phyloP scores from a whole-genome alignment of 345 rosid genomes.

The Xanthoceras sorbifolium region DNA sequence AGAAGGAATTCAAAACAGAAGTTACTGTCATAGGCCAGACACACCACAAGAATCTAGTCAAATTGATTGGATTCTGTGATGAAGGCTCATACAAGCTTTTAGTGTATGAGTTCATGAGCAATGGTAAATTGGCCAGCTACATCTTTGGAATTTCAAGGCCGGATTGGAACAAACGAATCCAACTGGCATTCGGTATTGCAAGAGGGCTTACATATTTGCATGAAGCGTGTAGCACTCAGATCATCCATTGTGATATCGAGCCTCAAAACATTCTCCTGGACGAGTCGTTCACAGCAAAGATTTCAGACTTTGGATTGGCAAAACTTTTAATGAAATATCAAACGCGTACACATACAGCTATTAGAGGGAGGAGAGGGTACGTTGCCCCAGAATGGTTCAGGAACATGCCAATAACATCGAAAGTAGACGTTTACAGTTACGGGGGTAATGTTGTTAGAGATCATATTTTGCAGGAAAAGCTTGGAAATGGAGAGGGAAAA shows the following conservation, averaged over 20 bases:
- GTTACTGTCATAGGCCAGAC: background rate
- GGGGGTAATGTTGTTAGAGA: conserved; percentile 30
- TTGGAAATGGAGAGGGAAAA: conserved; percentile 9
- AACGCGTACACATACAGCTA: conserved; percentile 5
- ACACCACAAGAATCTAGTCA: conserved; percentile 15
- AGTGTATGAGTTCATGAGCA: conserved; percentile 21
- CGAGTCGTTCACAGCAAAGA: conserved; percentile 9
- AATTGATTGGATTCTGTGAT: conserved; percentile 12
- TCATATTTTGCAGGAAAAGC: conserved; percentile 24
- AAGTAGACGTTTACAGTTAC: conserved; percentile 33
- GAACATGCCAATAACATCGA: conserved; percentile 2
- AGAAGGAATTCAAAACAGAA: conserved; percentile 17
- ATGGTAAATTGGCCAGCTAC: conserved; percentile 16
- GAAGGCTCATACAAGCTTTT: conserved; percentile 6
- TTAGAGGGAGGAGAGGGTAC: conserved; percentile 22
- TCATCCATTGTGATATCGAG: conserved; percentile 17
- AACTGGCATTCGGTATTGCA: conserved; percentile 17
- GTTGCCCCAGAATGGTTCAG: conserved; percentile 26
- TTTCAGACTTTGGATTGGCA: conserved; percentile 20
- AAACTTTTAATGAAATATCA: conserved; percentile 18
- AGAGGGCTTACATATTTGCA: conserved; percentile 16
- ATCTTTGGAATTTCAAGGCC: conserved; percentile 15
- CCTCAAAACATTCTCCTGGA: conserved; percentile 15
- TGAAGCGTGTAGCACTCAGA: conserved; percentile 15
- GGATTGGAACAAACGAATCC: conserved; percentile 13